Percentiles rank a stretch among this genome's conserved stretches.
phyloP scores from a whole-genome alignment of 2,329 filamentous ascomycete genomes.

The Penicillium sp. region DNA sequence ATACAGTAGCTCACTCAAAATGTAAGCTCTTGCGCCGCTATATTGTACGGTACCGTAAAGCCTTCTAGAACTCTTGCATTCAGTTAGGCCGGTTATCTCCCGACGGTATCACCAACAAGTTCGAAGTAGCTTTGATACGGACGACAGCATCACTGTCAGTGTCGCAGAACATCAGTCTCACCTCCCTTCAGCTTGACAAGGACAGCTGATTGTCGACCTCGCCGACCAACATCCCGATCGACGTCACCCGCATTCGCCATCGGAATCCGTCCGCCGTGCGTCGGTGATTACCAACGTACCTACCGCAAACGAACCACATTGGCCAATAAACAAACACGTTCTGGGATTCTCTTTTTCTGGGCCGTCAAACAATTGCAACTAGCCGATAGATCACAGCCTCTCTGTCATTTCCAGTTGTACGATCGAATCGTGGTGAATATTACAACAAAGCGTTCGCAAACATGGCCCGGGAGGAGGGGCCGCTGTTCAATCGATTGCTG shows the following conservation, averaged over 20 bases:
- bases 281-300: neutral
- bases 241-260: neutral
- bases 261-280: neutral
- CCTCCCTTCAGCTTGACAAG: neutral
- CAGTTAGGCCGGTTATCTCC: neutral
- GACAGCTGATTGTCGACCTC: neutral
- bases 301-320: neutral
- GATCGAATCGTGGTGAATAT: neutral
- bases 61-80: neutral
- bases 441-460: slow-evolving; percentile 13
- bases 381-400: neutral
- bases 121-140: neutral
- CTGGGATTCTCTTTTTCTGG: neutral
- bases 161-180: neutral
- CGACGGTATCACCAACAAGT: neutral
- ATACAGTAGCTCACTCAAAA: neutral
- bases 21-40: neutral
- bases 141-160: neutral
- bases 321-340: neutral
- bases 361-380: neutral
- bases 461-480: slow-evolving; percentile 55
- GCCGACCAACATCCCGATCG: neutral
- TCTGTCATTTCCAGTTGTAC: neutral
- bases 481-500: slow-evolving; percentile 56
- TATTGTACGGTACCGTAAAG: neutral